A percentile compares a stretch with the other conserved stretches of the same genome.
Conservation (phyloP, 192 early-diverging fungal genomes). For the Entophlyctis luteolus region DNA sequence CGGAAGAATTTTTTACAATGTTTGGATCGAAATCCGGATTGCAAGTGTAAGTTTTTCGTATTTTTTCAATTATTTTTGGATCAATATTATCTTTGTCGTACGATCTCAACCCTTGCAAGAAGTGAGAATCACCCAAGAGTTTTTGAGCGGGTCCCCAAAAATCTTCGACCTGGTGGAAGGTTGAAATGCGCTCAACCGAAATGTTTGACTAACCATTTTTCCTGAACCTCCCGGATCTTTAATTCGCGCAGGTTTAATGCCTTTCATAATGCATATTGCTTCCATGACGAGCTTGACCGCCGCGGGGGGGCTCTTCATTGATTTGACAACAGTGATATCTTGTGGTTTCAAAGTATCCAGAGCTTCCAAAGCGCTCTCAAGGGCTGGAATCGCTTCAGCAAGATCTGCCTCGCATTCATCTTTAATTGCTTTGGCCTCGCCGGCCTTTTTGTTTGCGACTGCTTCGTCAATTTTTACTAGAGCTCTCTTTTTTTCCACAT, state of each 20-base stretch:
- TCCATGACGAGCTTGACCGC: constrained; percentile 62
- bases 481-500: constrained; percentile 55
- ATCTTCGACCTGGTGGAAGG: constrained; percentile 43
- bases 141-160: constrained; percentile 59
- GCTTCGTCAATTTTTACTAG: constrained; percentile 57
- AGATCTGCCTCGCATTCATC: constrained; percentile 62
- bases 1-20: constrained; percentile 59
- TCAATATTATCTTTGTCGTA: constrained; percentile 65
- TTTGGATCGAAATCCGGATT: constrained; percentile 65
- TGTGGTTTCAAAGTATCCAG: constrained; percentile 56
- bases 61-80: constrained; percentile 54
- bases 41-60: constrained; percentile 53
- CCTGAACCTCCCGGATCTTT: constrained; percentile 61
- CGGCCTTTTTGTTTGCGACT: constrained; percentile 54
- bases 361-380: constrained; percentile 55
- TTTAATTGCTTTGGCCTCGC: constrained; percentile 58
- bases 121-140: constrained; percentile 51
- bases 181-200: neutral
- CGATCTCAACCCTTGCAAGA: constrained; percentile 46
- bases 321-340: constrained; percentile 56
- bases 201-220: constrained; percentile 40
- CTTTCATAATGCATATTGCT: constrained; percentile 61
- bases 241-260: constrained; percentile 56
- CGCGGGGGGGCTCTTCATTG: constrained; percentile 58
- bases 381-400: constrained; percentile 55